Evolutionary conservation across 805 yeast genomes (phyloP).

Genomic region (Zygotorulaspora sp.): DNA sequence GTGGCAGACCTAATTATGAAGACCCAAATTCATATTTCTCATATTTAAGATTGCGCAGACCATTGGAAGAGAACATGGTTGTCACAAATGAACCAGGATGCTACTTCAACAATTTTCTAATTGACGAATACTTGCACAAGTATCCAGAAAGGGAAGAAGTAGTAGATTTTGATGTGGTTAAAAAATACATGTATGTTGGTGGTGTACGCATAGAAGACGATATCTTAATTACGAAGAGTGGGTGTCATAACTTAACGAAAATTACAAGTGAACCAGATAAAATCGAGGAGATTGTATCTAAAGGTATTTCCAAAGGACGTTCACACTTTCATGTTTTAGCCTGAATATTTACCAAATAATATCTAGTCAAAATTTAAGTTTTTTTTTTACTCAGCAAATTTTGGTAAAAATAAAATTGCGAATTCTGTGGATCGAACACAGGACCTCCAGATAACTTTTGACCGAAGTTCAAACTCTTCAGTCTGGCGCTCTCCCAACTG

Average conservation of each 20-base stretch:
- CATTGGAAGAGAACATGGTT: slow-evolving; percentile 70
- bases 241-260: slow-evolving; percentile 75
- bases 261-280: slow-evolving; percentile 85
- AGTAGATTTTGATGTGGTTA: slow-evolving; percentile 61
- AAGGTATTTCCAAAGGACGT: slow-evolving; percentile 60
- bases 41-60: slow-evolving; percentile 77
- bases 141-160: slow-evolving; percentile 46
- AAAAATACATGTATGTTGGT: slow-evolving; percentile 84
- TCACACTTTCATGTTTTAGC: slow-evolving; percentile 58
- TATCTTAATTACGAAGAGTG: slow-evolving; percentile 67
- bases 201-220: slow-evolving; percentile 98
- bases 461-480: slow-evolving; percentile 32
- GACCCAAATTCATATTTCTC: slow-evolving; percentile 74
- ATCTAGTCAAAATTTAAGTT: too few relatives aligned
- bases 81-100: slow-evolving; percentile 94
- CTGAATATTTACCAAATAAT: slow-evolving; percentile 16
- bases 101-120: slow-evolving; percentile 79
- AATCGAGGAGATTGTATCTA: slow-evolving; percentile 67
- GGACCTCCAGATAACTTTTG: slow-evolving; percentile 54
- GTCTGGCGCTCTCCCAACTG: slow-evolving; percentile 46
- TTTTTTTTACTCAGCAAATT: too few relatives aligned
- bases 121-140: slow-evolving; percentile 55
- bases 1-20: slow-evolving; percentile 78
- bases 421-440: slow-evolving; percentile 74
- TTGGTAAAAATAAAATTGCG: slow-evolving; percentile 41